Base-by-base conservation (phyloP, 306 rosid genomes). In the Cajanus cajan region DNA sequence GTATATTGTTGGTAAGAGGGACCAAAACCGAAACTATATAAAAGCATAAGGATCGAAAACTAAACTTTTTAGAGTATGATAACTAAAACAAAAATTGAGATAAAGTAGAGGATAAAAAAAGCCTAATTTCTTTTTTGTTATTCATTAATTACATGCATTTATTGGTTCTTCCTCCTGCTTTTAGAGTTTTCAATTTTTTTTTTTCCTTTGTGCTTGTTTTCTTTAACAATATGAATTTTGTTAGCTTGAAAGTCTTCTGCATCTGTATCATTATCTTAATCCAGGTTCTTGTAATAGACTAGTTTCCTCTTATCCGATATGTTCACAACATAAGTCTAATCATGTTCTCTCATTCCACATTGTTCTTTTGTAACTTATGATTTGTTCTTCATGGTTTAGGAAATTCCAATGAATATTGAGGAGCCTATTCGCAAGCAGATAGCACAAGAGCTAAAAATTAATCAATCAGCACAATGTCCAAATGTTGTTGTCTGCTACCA, bases 391-490 rank as follows among this genome's bases (percentile, higher is more conserved):
- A 7, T 4, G 61, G 70, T 79, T 77, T 88, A 95, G 99, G 94
- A 87, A 71, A 93, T 95, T 84, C 96, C 85, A 84, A 87, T 95
- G 98, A 91, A 83, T 62, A 77, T 88, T 47, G 97, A 89, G 81
- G 99, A 91, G 89, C 77, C 96, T 41, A 72, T 48, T 34, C 78
- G 89, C 80, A 89, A 8, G 84, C 97, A 57, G 81, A 87, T 95
- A 82, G 98, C 86, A 16, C 88, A 83, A 67, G 99, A 95, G 71
- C 85, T 95, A 83, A 95, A 89, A 83, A 95, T 95, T 73, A 95
- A 91, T 77, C 97, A 90, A 82, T 87, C 97, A 43, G 83, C 98
- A 24, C 98, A 88, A 76, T 95, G 99, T 70, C 98, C 96, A 15
- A 80, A 86, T 84, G 86, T 93, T 84, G 98, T 93, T 82, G 75